Conservation (phyloP, 352 stramenopile species). For the Elongisporangium anandrum region DNA sequence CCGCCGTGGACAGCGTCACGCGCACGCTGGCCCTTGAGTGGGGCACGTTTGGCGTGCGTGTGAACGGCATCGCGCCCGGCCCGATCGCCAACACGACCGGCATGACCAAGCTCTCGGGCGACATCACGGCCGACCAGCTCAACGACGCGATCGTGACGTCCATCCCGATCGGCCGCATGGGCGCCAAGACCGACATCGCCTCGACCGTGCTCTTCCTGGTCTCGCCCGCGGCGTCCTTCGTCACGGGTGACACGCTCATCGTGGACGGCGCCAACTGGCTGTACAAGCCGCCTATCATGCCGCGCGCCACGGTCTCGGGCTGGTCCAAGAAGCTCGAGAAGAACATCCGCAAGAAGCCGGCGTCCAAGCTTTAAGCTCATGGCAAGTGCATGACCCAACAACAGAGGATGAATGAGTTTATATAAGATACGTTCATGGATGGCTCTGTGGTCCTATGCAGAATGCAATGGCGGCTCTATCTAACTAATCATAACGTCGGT, state of each 20-base stretch:
- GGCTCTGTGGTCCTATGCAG: not conserved
- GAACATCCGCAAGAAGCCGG: constrained; percentile 47
- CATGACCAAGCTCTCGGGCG: constrained; percentile 87
- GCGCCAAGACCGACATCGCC: constrained; percentile 82
- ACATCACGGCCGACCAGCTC: constrained; percentile 35
- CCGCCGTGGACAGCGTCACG: constrained; percentile 93
- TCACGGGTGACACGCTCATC: constrained; percentile 80
- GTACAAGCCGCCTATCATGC: constrained; percentile 66
- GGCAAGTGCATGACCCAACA: not conserved
- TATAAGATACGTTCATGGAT: not conserved
- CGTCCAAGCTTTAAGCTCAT: constrained; percentile 38
- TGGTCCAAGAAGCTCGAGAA: constrained; percentile 82
- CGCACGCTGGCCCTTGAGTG: constrained; percentile 95
- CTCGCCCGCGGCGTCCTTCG: constrained; percentile 67
- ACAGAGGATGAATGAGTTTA: not conserved
- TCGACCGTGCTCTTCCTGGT: constrained; percentile 79
- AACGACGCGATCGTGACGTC: constrained; percentile 38
- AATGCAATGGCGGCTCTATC: not conserved
- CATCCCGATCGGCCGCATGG: constrained; percentile 75
- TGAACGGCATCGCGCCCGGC: constrained; percentile 93
- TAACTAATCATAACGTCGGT: not conserved
- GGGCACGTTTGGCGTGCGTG: constrained; percentile 91
- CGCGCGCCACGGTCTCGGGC: constrained; percentile 55
- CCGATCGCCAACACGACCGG: constrained; percentile 94
- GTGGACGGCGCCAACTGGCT: constrained; percentile 84